Base-by-base conservation (phyloP, 805 yeast species). In the Sugiyamaella lignohabitans region DNA sequence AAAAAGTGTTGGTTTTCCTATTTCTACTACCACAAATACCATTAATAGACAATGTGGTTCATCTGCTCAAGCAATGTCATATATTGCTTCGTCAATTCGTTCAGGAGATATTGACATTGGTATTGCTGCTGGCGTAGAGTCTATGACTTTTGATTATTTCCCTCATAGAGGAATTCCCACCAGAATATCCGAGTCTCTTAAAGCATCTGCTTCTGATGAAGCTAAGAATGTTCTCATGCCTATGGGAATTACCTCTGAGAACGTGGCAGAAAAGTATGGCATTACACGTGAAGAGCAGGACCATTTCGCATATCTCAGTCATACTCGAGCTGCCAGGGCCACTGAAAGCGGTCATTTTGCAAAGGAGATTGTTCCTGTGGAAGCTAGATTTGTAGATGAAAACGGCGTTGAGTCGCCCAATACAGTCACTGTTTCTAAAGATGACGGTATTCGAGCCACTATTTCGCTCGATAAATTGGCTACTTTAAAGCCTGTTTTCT, bases 171-270 rank as follows among this genome's bases (percentile, higher is more conserved):
- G 71, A 5, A 62, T 67, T 34, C 70, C 71, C 3, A 46, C 57
- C 3, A 54, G 70, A 46, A 62, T 67, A 23, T 56, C 59, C 35
- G 50, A 56, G 23, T 53, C 56, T 1, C 50, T 65, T 23, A 52
- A 47, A 46, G 47, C 56, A 21, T 30, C 42, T 20, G 65, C 65
- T 36, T 43, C 46, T 47, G 59, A 62, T 22, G 75, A 71, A 37
- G 78, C 81, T 5, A 71, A 70, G 51, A 82, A 79, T 63, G 86
- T 94, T 66, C 67, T 82, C 64, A 76, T 87, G 55, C 95, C 95
- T 52, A 86, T 86, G 95, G 95, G 95, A 37, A 77, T 79, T 55
- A 86, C 95, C 37, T 83, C 84, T 61, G 95, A 86, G 67, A 86
- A 86, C 62, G 81, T 86, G 47, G 86, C 87, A 21, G 60, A 65